A percentile compares a stretch with the other conserved stretches of the same genome.
Conservation (phyloP, 768 basidiomycete species). For the Xerocomus spinulosus region DNA sequence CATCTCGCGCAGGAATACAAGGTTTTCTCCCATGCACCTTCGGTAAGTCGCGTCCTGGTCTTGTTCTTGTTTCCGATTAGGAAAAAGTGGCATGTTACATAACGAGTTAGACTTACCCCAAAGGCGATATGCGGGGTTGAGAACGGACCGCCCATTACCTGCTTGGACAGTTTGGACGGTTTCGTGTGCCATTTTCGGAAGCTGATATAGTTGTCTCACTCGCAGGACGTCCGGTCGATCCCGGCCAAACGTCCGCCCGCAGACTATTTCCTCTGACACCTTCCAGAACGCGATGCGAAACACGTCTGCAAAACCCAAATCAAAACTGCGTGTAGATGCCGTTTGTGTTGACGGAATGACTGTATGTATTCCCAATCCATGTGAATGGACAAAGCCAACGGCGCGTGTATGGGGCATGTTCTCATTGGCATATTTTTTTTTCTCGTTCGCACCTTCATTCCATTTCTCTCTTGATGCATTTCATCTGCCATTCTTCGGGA, state of each 20-base stretch:
- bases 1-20: conserved; percentile 92
- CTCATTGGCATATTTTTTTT: too few species aligned
- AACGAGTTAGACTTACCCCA: too few species aligned
- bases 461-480: neutral
- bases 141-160: conserved; percentile 4
- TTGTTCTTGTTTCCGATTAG: too few species aligned
- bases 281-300: too few species aligned
- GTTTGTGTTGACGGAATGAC: conserved; percentile 1
- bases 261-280: conserved; percentile 71
- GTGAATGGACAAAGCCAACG: neutral
- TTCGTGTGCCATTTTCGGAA: too few species aligned
- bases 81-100: too few species aligned
- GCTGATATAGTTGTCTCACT: too few species aligned
- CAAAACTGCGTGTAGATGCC: too few species aligned
- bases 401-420: conserved; percentile 30
- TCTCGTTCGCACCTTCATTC: conserved; percentile 17
- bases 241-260: conserved; percentile 82
- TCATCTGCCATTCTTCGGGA: neutral
- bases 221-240: conserved; percentile 79
- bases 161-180: neutral
- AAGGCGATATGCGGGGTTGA: conserved; percentile 30
- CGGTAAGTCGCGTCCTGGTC: too few species aligned
- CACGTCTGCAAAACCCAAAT: too few species aligned
- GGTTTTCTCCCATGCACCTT: conserved; percentile 86
- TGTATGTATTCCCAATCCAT: conserved; percentile 3